phyloP scores from a whole-genome alignment of 306 rosid genomes.

The Dryas octopetala region DNA sequence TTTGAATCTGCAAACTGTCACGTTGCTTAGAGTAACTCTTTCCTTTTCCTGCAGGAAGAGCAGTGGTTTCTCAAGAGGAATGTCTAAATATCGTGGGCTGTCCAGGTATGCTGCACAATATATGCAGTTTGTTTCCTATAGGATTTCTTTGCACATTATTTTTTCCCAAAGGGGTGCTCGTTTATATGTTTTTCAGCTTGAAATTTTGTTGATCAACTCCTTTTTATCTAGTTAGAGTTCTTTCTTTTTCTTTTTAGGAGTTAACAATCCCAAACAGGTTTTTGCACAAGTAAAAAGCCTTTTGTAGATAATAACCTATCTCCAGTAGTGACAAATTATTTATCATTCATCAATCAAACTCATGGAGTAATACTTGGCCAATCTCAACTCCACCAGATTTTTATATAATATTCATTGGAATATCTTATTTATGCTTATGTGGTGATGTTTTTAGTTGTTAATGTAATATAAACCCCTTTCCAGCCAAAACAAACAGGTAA shows the following conservation, averaged over 20 bases:
- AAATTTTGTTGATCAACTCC: conserved; percentile 1
- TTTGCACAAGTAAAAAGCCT: not conserved
- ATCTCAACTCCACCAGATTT: not conserved
- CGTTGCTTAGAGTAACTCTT: conserved; percentile 30
- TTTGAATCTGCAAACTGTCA: conserved; percentile 14
- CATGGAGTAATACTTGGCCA: not conserved
- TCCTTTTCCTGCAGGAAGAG: conserved; percentile 76
- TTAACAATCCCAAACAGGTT: not conserved
- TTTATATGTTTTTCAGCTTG: conserved; percentile 3
- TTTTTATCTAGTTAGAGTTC: not conserved
- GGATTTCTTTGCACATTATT: not conserved
- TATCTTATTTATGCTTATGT: not conserved
- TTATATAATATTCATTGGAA: not conserved
- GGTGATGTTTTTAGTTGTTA: not conserved
- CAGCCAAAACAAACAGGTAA: not conserved
- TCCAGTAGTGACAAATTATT: not conserved
- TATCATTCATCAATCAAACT: not conserved
- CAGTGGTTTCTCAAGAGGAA: conserved; percentile 97
- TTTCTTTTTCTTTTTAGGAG: not conserved
- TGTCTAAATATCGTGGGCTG: conserved; percentile 89
- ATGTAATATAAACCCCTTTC: not conserved
- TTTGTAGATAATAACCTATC: not conserved
- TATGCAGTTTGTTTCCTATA: conserved; percentile 3
- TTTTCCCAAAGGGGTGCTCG: not conserved
- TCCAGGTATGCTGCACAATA: conserved; percentile 57